Evolutionary conservation across 331 rosid species (phyloP), one percentile per base, ranked within the genome.

Genomic region (Pyrus hybrid): DNA sequence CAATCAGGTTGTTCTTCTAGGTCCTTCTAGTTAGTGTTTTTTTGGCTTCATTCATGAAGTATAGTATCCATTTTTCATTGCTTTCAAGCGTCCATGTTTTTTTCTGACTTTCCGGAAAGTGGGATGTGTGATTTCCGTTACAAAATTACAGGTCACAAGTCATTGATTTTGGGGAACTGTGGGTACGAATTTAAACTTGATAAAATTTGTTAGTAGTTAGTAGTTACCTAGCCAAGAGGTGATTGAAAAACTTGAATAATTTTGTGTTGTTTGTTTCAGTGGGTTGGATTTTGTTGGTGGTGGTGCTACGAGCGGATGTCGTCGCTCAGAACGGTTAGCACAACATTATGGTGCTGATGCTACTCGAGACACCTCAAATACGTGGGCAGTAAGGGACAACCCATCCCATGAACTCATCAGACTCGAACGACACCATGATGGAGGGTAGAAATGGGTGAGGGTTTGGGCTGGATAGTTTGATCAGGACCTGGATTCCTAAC

Each of bases 321-420:
- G n/a, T n/a, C n/a, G n/a, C n/a, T n/a, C n/a, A n/a, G n/a, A n/a
- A n/a, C n/a, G n/a, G n/a, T n/a, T n/a, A n/a, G n/a, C n/a, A n/a
- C n/a, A n/a, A n/a, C n/a, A n/a, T n/a, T n/a, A n/a, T n/a, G n/a
- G n/a, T n/a, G n/a, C n/a, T n/a, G n/a, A n/a, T n/a, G n/a, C n/a
- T n/a, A n/a, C n/a, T n/a, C n/a, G n/a, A n/a, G n/a, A n/a, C n/a
- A n/a, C n/a, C n/a, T n/a, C n/a, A n/a, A n/a, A n/a, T n/a, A n/a
- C n/a, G n/a, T n/a, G 97, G 88, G 68, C 99, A 94, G 75, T 83
- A 94, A 2, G 99, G 99, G 14, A 90, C 62, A 5, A 92, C 95
- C 96, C 96, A 94, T 12, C 84, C 95, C 18, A 94, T 10, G 20
- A 85, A 80, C 2, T 77, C 81, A 0, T 79, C 73, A 13, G 88